A percentile compares a stretch with the other conserved stretches of the same genome.
Evolutionary conservation across 2,329 filamentous ascomycete species (phyloP).

Genomic region (Coniochaeta prunicola): DNA sequence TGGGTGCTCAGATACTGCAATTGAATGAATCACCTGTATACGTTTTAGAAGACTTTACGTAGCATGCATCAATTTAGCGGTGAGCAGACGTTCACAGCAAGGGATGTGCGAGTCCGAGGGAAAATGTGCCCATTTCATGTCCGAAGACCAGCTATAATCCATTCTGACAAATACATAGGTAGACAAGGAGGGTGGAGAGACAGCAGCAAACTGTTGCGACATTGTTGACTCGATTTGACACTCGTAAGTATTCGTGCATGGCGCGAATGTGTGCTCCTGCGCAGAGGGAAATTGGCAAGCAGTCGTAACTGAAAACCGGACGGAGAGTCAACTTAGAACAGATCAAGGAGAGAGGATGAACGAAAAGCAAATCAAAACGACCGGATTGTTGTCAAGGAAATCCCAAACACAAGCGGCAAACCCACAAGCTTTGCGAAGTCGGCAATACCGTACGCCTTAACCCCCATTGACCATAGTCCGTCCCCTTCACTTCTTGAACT

Average conservation of each 20-base stretch:
- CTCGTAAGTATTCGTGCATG: background rate
- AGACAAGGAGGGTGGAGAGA: background rate
- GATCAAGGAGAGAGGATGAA: background rate
- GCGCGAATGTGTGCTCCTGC: background rate
- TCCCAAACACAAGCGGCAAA: background rate
- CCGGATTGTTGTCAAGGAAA: background rate
- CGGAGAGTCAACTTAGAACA: background rate
- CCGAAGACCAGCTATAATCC: background rate
- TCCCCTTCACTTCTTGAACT: slow-evolving; percentile 25
- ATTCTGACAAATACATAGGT: background rate
- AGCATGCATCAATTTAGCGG: background rate
- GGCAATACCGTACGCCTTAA: background rate
- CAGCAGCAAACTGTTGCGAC: background rate
- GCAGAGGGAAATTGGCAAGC: background rate
- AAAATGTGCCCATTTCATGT: background rate
- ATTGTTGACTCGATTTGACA: background rate
- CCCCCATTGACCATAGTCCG: background rate
- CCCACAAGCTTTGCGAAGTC: background rate
- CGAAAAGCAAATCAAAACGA: background rate
- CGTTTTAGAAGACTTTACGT: background rate
- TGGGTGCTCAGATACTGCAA: background rate
- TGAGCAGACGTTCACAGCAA: background rate
- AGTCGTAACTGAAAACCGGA: background rate
- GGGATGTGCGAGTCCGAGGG: background rate
- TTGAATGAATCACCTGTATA: no score